These are phyloP conservation scores for Juncus inflexus DNA, from an alignment of 176 grass and related monocot species.

Conservation along the genomic window DNA sequence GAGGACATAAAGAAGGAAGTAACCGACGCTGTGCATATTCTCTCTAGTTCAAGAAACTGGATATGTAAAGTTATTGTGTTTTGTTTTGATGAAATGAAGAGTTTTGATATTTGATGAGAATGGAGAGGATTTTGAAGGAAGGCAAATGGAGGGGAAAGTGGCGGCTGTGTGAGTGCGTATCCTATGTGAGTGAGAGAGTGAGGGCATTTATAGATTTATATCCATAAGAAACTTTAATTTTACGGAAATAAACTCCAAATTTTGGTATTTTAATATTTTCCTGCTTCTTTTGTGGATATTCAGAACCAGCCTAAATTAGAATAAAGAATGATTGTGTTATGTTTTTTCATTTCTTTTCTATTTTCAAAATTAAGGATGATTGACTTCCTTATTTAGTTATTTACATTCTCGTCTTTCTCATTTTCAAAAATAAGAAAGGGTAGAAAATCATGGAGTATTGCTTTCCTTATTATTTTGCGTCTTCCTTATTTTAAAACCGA, in stretches of 20 bases:
- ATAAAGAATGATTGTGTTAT: too few species aligned
- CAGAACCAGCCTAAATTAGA: too few species aligned
- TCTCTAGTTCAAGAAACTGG: not conserved
- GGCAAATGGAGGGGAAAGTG: conserved; percentile 1
- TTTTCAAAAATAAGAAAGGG: too few species aligned
- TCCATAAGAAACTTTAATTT: not conserved
- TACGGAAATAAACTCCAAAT: not conserved
- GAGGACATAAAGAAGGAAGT: not conserved
- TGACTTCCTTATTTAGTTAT: too few species aligned
- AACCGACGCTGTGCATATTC: conserved; percentile 1
- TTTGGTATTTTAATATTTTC: conserved; percentile 11
- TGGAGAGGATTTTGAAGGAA: not conserved
- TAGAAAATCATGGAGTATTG: too few species aligned
- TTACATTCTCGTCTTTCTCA: too few species aligned
- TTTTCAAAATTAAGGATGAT: too few species aligned
- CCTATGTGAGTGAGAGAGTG: not conserved
- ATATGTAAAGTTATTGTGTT: not conserved
- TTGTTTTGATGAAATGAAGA: not conserved
- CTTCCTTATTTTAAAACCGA: too few species aligned
- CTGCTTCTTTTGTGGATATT: too few species aligned
- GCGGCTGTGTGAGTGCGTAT: conserved; percentile 3
- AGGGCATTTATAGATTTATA: not conserved
- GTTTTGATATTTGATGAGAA: not conserved
- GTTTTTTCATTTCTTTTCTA: too few species aligned
- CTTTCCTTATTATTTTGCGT: too few species aligned